Evolutionary conservation across 2,329 filamentous ascomycete species (phyloP).

Genomic region (Ceratocystis huliohia): DNA sequence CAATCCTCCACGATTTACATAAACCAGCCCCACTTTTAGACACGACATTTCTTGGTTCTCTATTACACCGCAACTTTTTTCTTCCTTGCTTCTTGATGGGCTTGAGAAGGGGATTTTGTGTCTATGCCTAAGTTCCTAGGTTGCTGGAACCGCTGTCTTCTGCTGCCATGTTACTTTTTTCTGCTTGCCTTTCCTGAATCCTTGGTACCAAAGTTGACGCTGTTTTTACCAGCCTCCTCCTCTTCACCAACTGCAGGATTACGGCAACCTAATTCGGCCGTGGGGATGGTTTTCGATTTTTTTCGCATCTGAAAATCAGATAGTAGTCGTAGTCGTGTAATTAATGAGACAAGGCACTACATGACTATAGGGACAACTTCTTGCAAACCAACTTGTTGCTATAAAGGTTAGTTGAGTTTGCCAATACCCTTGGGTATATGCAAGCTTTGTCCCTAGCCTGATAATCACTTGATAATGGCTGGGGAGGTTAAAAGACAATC

Average conservation of each 20-base stretch:
- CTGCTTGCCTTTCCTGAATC: not conserved
- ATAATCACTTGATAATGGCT: not conserved
- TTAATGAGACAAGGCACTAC: too few relatives aligned
- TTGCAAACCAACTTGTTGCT: too few relatives aligned
- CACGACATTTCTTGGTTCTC: not conserved
- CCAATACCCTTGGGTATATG: not conserved
- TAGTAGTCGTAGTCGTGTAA: too few relatives aligned
- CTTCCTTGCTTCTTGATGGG: not conserved
- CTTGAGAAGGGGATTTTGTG: not conserved
- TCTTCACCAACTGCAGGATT: not conserved
- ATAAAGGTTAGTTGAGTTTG: too few relatives aligned
- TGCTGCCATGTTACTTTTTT: not conserved
- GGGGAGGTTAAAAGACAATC: not conserved
- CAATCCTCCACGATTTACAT: not conserved
- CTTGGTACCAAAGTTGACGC: not conserved
- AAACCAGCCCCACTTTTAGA: conserved; percentile 4
- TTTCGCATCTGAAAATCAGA: not conserved
- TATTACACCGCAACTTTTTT: conserved; percentile 2
- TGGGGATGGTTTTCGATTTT: not conserved
- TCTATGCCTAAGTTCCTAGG: not conserved
- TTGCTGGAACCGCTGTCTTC: not conserved
- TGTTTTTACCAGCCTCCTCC: not conserved
- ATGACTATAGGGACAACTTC: too few relatives aligned
- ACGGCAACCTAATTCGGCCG: not conserved
- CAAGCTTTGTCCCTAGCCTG: not conserved